These are phyloP conservation scores for Tulasnella sp. DNA, from an alignment of 768 basidiomycete species.

Conservation along the genomic window DNA sequence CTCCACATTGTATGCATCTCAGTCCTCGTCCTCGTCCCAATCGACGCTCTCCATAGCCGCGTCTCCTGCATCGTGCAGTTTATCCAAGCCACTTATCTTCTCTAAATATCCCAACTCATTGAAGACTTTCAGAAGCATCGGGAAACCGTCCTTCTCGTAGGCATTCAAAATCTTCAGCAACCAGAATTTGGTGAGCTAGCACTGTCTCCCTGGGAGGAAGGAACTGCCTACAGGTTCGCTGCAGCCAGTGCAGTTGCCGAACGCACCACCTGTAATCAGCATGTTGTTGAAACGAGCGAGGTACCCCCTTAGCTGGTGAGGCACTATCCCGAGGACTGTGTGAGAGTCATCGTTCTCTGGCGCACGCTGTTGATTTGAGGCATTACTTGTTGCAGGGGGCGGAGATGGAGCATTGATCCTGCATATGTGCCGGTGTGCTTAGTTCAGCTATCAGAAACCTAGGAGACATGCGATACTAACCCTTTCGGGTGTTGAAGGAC, in stretches of 20 bases:
- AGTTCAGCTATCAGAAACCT: neutral
- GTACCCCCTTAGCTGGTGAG: constrained; percentile 89
- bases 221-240: constrained; percentile 50
- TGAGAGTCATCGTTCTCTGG: constrained; percentile 25
- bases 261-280: constrained; percentile 77
- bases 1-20: too few species aligned
- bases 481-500: constrained; percentile 82
- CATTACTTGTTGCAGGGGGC: constrained; percentile 28
- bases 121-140: constrained; percentile 68
- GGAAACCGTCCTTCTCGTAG: constrained; percentile 71
- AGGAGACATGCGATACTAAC: constrained; percentile 32
- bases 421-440: constrained; percentile 18
- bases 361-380: constrained; percentile 22
- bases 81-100: constrained; percentile 64
- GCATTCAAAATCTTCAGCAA: constrained; percentile 55
- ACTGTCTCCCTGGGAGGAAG: neutral
- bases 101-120: constrained; percentile 72
- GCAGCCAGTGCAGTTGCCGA: constrained; percentile 82
- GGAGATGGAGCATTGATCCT: constrained; percentile 64
- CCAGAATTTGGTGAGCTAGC: neutral
- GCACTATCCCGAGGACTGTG: constrained; percentile 73
- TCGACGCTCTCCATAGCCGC: constrained; percentile 57
- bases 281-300: constrained; percentile 78
- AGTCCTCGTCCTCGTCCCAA: constrained; percentile 55
- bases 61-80: constrained; percentile 65